Percentiles rank a stretch among this genome's conserved stretches.
These are phyloP conservation scores for Volutella citrinella DNA, from an alignment of 2,329 filamentous ascomycete species.

Conservation along the genomic window DNA sequence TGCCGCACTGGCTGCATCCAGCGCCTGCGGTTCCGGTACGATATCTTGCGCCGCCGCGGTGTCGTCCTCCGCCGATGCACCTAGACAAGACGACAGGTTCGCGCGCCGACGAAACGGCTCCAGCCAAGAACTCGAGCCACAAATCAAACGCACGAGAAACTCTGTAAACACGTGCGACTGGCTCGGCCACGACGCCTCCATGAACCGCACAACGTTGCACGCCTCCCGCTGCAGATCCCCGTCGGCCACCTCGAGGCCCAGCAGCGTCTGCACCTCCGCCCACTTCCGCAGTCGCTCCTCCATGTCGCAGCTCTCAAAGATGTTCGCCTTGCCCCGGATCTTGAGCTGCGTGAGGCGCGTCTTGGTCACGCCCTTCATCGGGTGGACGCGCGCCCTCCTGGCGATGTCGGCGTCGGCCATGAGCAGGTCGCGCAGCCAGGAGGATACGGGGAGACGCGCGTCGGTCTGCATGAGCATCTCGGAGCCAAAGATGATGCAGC, in stretches of 20 bases:
- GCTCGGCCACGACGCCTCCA: slow-evolving; percentile 9
- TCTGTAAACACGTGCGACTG: slow-evolving; percentile 1
- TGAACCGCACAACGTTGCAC: slow-evolving; percentile 6
- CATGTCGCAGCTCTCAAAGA: slow-evolving; percentile 19
- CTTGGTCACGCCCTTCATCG: slow-evolving; percentile 15
- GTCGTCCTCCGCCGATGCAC: background rate
- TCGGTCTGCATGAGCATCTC: slow-evolving; percentile 10
- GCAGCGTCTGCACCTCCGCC: slow-evolving; percentile 1
- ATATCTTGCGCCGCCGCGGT: too few species aligned
- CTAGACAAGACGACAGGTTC: background rate
- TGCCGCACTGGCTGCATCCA: too few species aligned
- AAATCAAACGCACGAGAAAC: slow-evolving; percentile 4
- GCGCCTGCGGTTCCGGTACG: too few species aligned
- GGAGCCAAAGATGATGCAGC: slow-evolving; percentile 22
- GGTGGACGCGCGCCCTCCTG: slow-evolving; percentile 13
- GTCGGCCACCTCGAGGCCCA: slow-evolving; percentile 8
- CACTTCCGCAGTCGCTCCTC: slow-evolving; percentile 11
- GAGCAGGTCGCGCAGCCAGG: slow-evolving; percentile 23
- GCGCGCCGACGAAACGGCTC: slow-evolving; percentile 5
- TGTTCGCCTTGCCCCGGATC: slow-evolving; percentile 18
- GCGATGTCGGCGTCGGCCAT: slow-evolving; percentile 15
- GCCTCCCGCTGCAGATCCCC: slow-evolving; percentile 17
- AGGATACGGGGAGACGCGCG: background rate
- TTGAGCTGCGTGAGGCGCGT: slow-evolving; percentile 13
- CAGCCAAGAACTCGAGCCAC: slow-evolving; percentile 3